A percentile compares a stretch with the other conserved stretches of the same genome.
Conservation (phyloP, 495 filamentous ascomycete genomes). For the Astrothelium subdiscretum region DNA sequence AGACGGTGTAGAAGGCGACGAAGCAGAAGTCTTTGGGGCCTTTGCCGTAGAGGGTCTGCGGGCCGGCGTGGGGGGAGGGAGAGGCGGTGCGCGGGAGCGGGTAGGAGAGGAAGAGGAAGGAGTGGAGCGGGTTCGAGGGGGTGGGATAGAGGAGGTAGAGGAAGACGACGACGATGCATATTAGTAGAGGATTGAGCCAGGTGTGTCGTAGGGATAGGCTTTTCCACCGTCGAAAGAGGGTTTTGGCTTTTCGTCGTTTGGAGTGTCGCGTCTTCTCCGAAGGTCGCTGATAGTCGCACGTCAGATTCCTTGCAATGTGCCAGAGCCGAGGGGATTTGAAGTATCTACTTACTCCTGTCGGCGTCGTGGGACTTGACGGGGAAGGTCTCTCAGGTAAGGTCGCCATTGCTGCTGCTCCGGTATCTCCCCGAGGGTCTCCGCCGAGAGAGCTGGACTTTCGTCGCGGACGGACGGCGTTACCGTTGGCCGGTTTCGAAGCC, state of each 20-base stretch:
- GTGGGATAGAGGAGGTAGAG: conserved; percentile 71
- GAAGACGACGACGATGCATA: conserved; percentile 50
- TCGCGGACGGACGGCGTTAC: conserved; percentile 6
- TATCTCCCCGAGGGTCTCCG: conserved; percentile 19
- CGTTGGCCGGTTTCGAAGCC: background rate
- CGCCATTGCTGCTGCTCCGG: conserved; percentile 15
- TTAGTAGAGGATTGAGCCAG: conserved; percentile 58
- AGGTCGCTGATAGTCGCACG: background rate
- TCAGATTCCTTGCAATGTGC: background rate
- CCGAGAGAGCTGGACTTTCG: conserved; percentile 16
- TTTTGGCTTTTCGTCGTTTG: conserved; percentile 30
- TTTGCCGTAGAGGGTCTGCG: conserved; percentile 84
- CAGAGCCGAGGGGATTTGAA: background rate
- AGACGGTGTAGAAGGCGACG: conserved; percentile 78
- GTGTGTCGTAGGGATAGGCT: conserved; percentile 29
- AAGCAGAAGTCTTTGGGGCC: conserved; percentile 75
- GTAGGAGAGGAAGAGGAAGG: conserved; percentile 91
- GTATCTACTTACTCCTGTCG: background rate
- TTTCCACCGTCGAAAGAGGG: conserved; percentile 27
- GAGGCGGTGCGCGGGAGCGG: conserved; percentile 43
- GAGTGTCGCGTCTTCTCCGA: conserved; percentile 18
- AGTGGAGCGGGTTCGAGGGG: conserved; percentile 69
- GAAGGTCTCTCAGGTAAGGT: conserved; percentile 5
- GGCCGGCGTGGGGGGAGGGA: conserved; percentile 63
- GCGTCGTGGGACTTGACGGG: background rate